Percentiles rank a stretch among this genome's conserved stretches.
Evolutionary conservation across 2,329 filamentous ascomycete species (phyloP).

Genomic region (Chaetoscypha palmicola): DNA sequence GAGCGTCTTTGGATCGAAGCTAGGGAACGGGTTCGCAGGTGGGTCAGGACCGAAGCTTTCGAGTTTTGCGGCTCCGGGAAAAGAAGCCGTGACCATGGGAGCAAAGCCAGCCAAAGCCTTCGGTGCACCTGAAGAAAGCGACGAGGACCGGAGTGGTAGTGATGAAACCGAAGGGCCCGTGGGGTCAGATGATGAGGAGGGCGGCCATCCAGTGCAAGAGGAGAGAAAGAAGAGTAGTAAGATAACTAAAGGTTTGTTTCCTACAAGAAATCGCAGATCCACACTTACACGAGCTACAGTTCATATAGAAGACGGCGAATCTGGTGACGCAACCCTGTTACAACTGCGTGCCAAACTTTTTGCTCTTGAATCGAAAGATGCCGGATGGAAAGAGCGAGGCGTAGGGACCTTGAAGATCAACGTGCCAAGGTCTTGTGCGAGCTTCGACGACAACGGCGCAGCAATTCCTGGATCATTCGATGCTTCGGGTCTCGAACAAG

Average conservation of each 20-base stretch:
- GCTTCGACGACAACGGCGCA: constrained; percentile 42
- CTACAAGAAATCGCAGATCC: not conserved
- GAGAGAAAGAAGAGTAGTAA: constrained; percentile 56
- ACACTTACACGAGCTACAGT: constrained; percentile 39
- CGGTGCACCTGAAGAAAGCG: constrained; percentile 65
- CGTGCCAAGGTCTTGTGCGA: constrained; percentile 51
- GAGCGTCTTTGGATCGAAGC: constrained; percentile 35
- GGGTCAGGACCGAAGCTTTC: constrained; percentile 41
- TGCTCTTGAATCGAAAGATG: constrained; percentile 55
- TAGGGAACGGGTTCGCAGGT: constrained; percentile 36
- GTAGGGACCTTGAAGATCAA: constrained; percentile 82
- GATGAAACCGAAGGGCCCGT: constrained; percentile 37
- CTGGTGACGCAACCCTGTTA: constrained; percentile 69
- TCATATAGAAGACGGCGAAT: constrained; percentile 76
- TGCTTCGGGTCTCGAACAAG: constrained; percentile 44
- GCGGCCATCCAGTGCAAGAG: constrained; percentile 42
- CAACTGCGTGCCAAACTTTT: constrained; percentile 79
- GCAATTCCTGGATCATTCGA: constrained; percentile 44
- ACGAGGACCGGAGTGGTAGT: constrained; percentile 40
- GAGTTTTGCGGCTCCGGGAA: constrained; percentile 63
- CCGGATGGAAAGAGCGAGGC: constrained; percentile 82
- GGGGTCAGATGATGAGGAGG: constrained; percentile 39
- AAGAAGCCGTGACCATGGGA: constrained; percentile 38
- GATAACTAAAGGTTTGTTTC: constrained; percentile 59
- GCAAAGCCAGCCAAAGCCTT: constrained; percentile 65